Evolutionary conservation across 768 basidiomycete genomes (phyloP).

Genomic region (Coprinellus micaceus): DNA sequence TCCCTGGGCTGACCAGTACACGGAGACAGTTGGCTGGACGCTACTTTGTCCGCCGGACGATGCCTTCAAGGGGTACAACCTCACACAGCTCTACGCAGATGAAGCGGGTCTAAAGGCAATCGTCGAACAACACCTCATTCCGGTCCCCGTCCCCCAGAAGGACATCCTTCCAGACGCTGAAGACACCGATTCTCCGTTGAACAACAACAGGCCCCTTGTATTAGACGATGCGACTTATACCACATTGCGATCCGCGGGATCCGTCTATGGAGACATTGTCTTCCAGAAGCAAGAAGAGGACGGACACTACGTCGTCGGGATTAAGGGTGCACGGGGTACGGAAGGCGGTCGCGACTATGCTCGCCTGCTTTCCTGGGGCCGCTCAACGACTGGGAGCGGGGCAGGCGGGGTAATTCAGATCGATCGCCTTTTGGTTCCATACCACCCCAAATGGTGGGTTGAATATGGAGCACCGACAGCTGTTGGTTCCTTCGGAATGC

Average conservation of each 20-base stretch:
- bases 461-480: conserved; percentile 68
- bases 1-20: conserved; percentile 51
- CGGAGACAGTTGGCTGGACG: conserved; percentile 70
- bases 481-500: conserved; percentile 55
- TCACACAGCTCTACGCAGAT: conserved; percentile 68
- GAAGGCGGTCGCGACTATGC: conserved; percentile 62
- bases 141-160: conserved; percentile 30
- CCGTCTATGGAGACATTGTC: conserved; percentile 78
- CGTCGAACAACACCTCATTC: conserved; percentile 76
- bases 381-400: conserved; percentile 66
- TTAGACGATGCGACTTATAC: conserved; percentile 72
- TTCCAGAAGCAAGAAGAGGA: conserved; percentile 54
- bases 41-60: conserved; percentile 88
- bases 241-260: conserved; percentile 66
- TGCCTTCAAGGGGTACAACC: conserved; percentile 84
- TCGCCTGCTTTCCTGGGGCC: conserved; percentile 67
- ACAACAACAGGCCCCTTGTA: conserved; percentile 69
- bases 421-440: conserved; percentile 80
- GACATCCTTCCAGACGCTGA: conserved; percentile 21
- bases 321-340: conserved; percentile 69
- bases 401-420: conserved; percentile 89
- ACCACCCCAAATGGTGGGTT: conserved; percentile 82
- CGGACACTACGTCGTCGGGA: conserved; percentile 62
- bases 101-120: conserved; percentile 49
- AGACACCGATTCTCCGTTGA: conserved; percentile 33